Percentiles rank a stretch among this genome's conserved stretches.
phyloP scores from a whole-genome alignment of 495 filamentous ascomycete genomes.

The Tuber indicum region DNA sequence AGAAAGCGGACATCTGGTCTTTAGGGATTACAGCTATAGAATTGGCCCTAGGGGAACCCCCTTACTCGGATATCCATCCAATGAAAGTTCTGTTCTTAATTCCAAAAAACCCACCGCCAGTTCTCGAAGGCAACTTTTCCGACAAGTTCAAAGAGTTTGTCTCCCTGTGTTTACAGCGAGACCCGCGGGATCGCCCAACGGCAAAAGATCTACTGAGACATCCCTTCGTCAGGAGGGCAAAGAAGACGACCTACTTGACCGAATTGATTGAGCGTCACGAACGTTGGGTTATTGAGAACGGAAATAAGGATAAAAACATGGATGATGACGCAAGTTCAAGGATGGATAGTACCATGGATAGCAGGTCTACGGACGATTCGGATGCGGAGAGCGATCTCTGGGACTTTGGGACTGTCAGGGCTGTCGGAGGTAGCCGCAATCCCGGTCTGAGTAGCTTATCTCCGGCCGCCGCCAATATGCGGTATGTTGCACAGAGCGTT shows the following conservation, averaged over 20 bases:
- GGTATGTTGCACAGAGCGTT: conserved; percentile 38
- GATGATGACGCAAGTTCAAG: conserved; percentile 53
- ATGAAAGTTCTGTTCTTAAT: conserved; percentile 99
- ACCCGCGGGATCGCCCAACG: conserved; percentile 72
- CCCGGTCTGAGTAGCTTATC: conserved; percentile 38
- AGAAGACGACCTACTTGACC: conserved; percentile 70
- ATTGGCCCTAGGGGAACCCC: conserved; percentile 85
- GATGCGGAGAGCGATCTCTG: conserved; percentile 72
- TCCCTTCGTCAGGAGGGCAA: conserved; percentile 81
- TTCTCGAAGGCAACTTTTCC: conserved; percentile 74
- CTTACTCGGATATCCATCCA: conserved; percentile 81
- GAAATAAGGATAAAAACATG: conserved; percentile 68
- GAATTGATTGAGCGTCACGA: conserved; percentile 70
- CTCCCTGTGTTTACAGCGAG: conserved; percentile 79
- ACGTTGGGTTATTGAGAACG: conserved; percentile 44
- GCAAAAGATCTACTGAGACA: conserved; percentile 88
- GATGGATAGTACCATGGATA: conserved; percentile 47
- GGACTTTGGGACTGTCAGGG: conserved; percentile 96
- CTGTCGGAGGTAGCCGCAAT: conserved; percentile 42
- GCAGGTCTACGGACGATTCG: conserved; percentile 60
- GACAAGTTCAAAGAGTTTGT: conserved; percentile 95
- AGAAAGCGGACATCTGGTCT: conserved; percentile 97
- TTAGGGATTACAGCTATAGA: conserved; percentile 94
- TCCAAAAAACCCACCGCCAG: conserved; percentile 80
- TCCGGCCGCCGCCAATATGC: conserved; percentile 37